These are phyloP conservation scores for Amanita fuliginea DNA, from an alignment of 768 basidiomycete species.

Conservation along the genomic window DNA sequence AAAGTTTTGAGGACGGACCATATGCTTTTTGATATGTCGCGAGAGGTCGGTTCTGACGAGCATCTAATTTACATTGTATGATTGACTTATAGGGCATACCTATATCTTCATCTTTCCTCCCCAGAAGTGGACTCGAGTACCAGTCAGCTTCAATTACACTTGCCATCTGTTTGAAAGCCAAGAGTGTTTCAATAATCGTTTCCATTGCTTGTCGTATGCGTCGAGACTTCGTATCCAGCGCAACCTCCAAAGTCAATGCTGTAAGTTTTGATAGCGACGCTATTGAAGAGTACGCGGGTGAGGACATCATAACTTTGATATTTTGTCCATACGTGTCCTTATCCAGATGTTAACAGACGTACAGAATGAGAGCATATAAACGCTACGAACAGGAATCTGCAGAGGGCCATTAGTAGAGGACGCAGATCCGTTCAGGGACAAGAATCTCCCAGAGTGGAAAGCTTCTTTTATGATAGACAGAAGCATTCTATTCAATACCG, in stretches of 20 bases:
- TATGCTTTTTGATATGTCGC: conserved; percentile 32
- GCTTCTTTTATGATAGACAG: conserved; percentile 41
- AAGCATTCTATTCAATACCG: conserved; percentile 22
- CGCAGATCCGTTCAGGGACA: conserved; percentile 17
- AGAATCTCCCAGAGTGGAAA: conserved; percentile 46
- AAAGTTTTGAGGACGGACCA: conserved; percentile 69
- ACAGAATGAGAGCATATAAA: background rate
- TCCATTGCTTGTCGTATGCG: conserved; percentile 19
- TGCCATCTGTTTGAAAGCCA: conserved; percentile 24
- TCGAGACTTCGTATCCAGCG: conserved; percentile 23
- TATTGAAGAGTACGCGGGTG: conserved; percentile 12
- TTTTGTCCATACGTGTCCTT: conserved; percentile 16
- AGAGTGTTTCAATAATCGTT: conserved; percentile 19
- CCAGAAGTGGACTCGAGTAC: conserved; percentile 28
- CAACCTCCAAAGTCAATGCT: conserved; percentile 21
- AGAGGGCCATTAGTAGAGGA: conserved; percentile 17
- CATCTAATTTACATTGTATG: background rate
- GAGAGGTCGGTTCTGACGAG: conserved; percentile 29
- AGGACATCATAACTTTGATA: conserved; percentile 16
- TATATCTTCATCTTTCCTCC: conserved; percentile 20
- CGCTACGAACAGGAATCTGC: conserved; percentile 19
- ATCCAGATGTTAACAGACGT: background rate
- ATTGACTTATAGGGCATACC: conserved; percentile 13
- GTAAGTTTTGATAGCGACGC: conserved; percentile 23
- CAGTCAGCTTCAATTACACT: conserved; percentile 37